Evolutionary conservation across 495 filamentous ascomycete species (phyloP).

Genomic region (Daldinia decipiens): DNA sequence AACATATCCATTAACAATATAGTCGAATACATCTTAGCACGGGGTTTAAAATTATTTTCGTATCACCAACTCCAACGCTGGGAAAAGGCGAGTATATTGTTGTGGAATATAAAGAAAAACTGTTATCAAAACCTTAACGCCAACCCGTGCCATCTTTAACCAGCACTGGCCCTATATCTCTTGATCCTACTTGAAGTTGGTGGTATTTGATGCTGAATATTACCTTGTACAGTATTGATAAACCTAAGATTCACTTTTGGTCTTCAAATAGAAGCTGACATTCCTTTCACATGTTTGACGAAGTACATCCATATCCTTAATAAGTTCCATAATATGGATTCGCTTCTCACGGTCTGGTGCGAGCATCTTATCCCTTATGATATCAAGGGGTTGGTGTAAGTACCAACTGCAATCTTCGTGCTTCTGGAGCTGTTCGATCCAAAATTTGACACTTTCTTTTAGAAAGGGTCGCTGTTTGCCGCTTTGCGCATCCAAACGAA

Average conservation of each 20-base stretch:
- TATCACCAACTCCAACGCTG: not conserved
- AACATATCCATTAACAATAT: not conserved
- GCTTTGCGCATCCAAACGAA: not conserved
- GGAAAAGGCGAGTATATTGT: not conserved
- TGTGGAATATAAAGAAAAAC: not conserved
- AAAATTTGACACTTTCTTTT: slow-evolving; percentile 13
- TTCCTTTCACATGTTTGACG: slow-evolving; percentile 9
- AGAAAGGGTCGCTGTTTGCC: slow-evolving; percentile 16
- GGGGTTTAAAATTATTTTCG: not conserved
- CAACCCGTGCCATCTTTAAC: not conserved
- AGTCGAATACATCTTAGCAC: not conserved
- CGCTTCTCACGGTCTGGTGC: slow-evolving; percentile 23
- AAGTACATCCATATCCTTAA: slow-evolving; percentile 15
- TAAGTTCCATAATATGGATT: slow-evolving; percentile 3
- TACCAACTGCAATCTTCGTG: slow-evolving; percentile 27
- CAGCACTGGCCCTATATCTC: not conserved
- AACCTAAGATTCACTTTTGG: slow-evolving; percentile 5
- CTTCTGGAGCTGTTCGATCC: slow-evolving; percentile 26
- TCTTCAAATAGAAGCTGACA: slow-evolving; percentile 25
- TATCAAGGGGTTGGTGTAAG: slow-evolving; percentile 30
- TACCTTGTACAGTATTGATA: not conserved
- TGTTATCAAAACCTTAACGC: not conserved
- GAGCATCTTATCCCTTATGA: slow-evolving; percentile 37
- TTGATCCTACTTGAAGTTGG: not conserved
- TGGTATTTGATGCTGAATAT: not conserved